Base-by-base conservation (phyloP, 1,284 basidiomycete genomes). In the Austropuccinia psidii region DNA sequence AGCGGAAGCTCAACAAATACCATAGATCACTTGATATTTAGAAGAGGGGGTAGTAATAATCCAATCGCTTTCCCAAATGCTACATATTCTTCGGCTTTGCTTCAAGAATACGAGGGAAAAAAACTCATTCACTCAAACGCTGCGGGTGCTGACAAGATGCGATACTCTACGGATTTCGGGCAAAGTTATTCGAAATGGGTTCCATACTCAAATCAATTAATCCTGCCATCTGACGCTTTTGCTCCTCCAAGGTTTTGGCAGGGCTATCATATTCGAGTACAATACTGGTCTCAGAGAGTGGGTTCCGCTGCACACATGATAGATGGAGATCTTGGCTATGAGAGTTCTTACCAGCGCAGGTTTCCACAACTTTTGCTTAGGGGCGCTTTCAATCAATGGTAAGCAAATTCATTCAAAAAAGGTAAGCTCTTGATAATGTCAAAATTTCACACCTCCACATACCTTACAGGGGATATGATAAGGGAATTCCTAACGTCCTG, bases 81-180 rank as follows among this genome's bases (percentile, higher is more conserved):
- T 35, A 90, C 92, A 78, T 93, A 92, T 79, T 86, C 89, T 79
- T 83, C 82, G 50, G 82, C 81, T 49, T 84, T 89, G 0, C 87
- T 93, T 78, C 84, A 84, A 29, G 31, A 5, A 17, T 83, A 85
- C 64, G 82, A 85, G 75, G 82, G 87, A 76, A 92, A 89, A 80
- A 86, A 84, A 2, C 41, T 29, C 19, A 90, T 91, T 79, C 86
- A 85, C 2, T 91, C 94, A 82, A 85, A 85, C 52, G 91, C 91
- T 3, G 85, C 85, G 55, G 92, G 92, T 66, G 92, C 92, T n/a
- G 91, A 94, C 77, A 86, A 82, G 83, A 88, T 90, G 83, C 86
- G 92, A 60, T 93, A 91, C 81, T 88, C 89, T 8, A 86, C 86
- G 82, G 88, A 93, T 82, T 94, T 89, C 77, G 91, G 90, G n/a